A percentile compares a stretch with the other conserved stretches of the same genome.
Conservation (phyloP, 208 protist species). For the Trypanosoma congolense region DNA sequence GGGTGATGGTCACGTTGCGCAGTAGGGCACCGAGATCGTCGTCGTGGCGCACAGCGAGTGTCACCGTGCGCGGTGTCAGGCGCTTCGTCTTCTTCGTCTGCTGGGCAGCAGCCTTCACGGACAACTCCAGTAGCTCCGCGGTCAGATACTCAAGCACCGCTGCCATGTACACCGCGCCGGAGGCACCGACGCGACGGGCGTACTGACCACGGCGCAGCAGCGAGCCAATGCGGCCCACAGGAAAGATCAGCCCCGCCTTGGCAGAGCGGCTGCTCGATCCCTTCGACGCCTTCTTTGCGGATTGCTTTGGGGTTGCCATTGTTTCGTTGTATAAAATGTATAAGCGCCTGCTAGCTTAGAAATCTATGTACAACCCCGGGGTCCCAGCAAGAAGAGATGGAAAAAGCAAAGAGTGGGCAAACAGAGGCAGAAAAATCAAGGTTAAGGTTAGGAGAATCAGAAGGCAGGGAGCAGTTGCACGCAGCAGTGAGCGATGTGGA, state of each 20-base stretch:
- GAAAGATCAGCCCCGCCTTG: slow-evolving; percentile 98
- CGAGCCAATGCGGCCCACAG: slow-evolving; percentile 97
- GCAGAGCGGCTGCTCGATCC: slow-evolving; percentile 78
- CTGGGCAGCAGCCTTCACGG: slow-evolving; percentile 72
- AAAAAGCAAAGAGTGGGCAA: slow-evolving; percentile 8
- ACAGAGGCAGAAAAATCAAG: background rate
- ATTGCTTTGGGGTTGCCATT: slow-evolving; percentile 63
- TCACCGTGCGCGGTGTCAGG: slow-evolving; percentile 69
- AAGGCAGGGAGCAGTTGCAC: too few relatives aligned
- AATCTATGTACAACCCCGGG: background rate
- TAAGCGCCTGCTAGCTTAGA: background rate
- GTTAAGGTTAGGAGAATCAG: too few relatives aligned
- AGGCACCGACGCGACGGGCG: slow-evolving; percentile 94
- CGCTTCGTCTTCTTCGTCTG: slow-evolving; percentile 61
- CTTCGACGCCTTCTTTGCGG: slow-evolving; percentile 74
- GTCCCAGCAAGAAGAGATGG: background rate
- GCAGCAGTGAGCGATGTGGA: too few relatives aligned
- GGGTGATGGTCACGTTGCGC: slow-evolving; percentile 71
- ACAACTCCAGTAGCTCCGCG: slow-evolving; percentile 80
- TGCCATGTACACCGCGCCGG: slow-evolving; percentile 98
- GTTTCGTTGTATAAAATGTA: background rate
- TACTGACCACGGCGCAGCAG: slow-evolving; percentile 95
- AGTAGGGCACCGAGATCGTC: slow-evolving; percentile 62
- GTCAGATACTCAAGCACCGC: slow-evolving; percentile 98
- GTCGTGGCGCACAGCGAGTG: slow-evolving; percentile 76